Percentiles rank a stretch among this genome's conserved stretches.
Conservation (phyloP, 1,284 basidiomycete genomes). For the Amylostereum chailletii region DNA sequence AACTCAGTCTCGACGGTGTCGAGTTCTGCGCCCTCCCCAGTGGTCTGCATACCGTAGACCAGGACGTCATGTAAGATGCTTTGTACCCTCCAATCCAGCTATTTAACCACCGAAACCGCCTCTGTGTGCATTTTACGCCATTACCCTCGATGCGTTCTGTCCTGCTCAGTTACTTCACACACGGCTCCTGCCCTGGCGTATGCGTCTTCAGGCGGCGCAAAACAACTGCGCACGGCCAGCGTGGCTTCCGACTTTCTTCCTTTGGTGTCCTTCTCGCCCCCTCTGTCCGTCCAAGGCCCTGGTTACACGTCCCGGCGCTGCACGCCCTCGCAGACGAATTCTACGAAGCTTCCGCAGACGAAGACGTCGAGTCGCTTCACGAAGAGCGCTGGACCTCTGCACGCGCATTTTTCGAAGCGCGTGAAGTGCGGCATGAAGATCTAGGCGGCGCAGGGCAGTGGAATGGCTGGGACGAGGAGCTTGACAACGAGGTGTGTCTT, state of each 20-base stretch:
- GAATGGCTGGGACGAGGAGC: constrained; percentile 58
- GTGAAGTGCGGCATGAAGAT: constrained; percentile 37
- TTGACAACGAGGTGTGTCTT: constrained; percentile 37
- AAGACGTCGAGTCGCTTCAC: constrained; percentile 31
- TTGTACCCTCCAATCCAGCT: neutral
- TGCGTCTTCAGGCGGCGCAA: constrained; percentile 60
- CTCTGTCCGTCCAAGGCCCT: constrained; percentile 56
- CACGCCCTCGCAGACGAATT: constrained; percentile 48
- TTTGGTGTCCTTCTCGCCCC: constrained; percentile 65
- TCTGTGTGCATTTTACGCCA: too few relatives aligned
- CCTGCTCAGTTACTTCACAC: constrained; percentile 56
- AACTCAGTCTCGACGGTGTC: constrained; percentile 55
- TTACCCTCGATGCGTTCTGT: neutral
- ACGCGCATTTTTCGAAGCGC: constrained; percentile 53
- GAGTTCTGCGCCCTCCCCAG: constrained; percentile 75
- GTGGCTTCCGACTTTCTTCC: constrained; percentile 70
- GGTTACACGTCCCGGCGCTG: constrained; percentile 57
- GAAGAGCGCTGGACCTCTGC: constrained; percentile 60
- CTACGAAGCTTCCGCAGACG: constrained; percentile 41
- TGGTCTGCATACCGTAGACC: constrained; percentile 70
- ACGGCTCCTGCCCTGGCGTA: constrained; percentile 58
- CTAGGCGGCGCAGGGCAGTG: constrained; percentile 47
- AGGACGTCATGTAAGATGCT: constrained; percentile 59
- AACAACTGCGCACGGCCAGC: constrained; percentile 60
- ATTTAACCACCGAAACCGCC: constrained; percentile 4